Evolutionary conservation across 2,329 filamentous ascomycete genomes (phyloP), one percentile per base, ranked within the genome.

Genomic region (Penicillium glabrum): DNA sequence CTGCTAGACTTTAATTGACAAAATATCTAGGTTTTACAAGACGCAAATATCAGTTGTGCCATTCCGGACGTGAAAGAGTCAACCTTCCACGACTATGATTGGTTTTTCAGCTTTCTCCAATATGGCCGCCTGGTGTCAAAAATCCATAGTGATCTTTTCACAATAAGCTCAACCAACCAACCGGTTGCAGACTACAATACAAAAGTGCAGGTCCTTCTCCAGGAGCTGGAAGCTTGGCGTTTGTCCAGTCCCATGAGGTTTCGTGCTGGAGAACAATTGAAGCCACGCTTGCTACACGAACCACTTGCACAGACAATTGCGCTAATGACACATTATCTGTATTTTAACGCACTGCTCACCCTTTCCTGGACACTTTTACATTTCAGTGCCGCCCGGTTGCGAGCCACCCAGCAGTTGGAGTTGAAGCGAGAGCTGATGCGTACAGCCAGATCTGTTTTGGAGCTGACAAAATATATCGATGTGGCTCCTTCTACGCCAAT

Each of bases 381-480:
- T 52, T 52, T 16, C 7, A 52, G 50, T 26, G 39, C 50, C 1
- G 37, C 19, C 7, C 48, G 48, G 14, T 19, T 54, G 27, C 45
- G 16, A 3, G n/a, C 37, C 3, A 50, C 13, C 7, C 53, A 49
- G 37, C 46, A 54, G 11, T 27, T 54, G 4, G 46, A 54, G 14
- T 41, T 54, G 21, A 54, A 54, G 24, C 46, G 53, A 23, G 46
- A 41, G n/a, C 27, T 54, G 23, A 54, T 50, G 46, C 26, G 46
- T 14, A 54, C 53, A 29, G 46, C 53, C 7, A 26, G 53, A 11
- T 54, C 46, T 8, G 46, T 54, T 35, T 24, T 54, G 27, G 50
- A 37, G 33, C n/a, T 37, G 16, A 37, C 33, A n/a, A 37, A 37
- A 37, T 37, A 37, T 9, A 37, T 37, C 14, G 33, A 37, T 16